These are phyloP conservation scores for Microcera coccophila DNA, from an alignment of 2,329 filamentous ascomycete genomes.

Conservation along the genomic window DNA sequence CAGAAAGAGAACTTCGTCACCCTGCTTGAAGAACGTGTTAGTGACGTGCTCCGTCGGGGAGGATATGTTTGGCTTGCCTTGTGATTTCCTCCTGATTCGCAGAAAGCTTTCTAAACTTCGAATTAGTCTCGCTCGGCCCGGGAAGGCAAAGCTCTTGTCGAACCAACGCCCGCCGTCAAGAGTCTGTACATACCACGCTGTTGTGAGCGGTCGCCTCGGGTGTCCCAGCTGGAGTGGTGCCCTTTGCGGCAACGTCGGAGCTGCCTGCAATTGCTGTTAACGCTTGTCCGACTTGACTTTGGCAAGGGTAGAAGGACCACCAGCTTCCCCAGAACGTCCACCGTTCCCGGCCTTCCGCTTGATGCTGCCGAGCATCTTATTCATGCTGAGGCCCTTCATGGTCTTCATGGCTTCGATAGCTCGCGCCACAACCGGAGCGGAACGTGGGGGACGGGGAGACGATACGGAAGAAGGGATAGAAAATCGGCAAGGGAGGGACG, in stretches of 20 bases:
- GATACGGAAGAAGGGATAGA: conserved; percentile 1
- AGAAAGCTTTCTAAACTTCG: conserved; percentile 65
- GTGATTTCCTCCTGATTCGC: conserved; percentile 65
- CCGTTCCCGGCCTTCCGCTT: conserved; percentile 42
- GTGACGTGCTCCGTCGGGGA: conserved; percentile 1
- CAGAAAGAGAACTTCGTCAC: conserved; percentile 87
- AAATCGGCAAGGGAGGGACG: background rate
- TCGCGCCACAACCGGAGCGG: conserved; percentile 22
- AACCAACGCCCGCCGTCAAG: conserved; percentile 6
- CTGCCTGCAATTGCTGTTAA: conserved; percentile 5
- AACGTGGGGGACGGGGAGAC: conserved; percentile 9
- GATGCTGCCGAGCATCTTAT: conserved; percentile 54
- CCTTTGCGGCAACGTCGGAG: conserved; percentile 14
- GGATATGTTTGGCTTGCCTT: conserved; percentile 41
- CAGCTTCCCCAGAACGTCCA: conserved; percentile 19
- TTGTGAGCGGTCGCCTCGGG: conserved; percentile 64
- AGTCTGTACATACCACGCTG: conserved; percentile 56
- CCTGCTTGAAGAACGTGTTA: conserved; percentile 42
- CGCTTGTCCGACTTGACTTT: background rate
- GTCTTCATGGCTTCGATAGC: conserved; percentile 35
- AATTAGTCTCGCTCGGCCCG: conserved; percentile 13
- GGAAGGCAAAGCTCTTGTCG: conserved; percentile 2
- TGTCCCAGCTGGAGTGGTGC: conserved; percentile 45
- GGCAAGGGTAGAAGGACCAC: background rate
- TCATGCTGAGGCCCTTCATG: conserved; percentile 53